Conservation (phyloP, 2,329 filamentous ascomycete species). For the Helminthosporium solani region DNA sequence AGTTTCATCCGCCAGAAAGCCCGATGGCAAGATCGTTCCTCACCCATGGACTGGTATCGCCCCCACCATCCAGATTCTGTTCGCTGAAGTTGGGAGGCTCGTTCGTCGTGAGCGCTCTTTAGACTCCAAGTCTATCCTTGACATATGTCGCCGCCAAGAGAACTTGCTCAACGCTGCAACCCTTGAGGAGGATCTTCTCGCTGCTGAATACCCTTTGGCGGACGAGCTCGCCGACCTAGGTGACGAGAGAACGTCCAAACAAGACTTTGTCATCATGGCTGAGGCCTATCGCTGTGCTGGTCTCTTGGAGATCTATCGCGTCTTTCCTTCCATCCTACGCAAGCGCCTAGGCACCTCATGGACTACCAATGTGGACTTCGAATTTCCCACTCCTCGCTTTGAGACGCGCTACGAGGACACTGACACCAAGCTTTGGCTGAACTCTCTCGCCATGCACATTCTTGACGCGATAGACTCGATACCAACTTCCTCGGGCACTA, state of each 20-base stretch:
- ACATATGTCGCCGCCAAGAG: slow-evolving; percentile 34
- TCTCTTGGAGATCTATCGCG: slow-evolving; percentile 56
- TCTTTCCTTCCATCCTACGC: slow-evolving; percentile 54
- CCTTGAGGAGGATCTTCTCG: slow-evolving; percentile 52
- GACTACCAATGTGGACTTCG: slow-evolving; percentile 27
- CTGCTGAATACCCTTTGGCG: slow-evolving; percentile 48
- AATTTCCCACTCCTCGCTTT: slow-evolving; percentile 36
- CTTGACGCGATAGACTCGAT: slow-evolving; percentile 52
- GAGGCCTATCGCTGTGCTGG: slow-evolving; percentile 56
- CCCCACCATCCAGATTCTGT: slow-evolving; percentile 47
- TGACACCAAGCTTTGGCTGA: slow-evolving; percentile 48
- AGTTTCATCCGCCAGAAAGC: slow-evolving; percentile 24
- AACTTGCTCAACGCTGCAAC: slow-evolving; percentile 41
- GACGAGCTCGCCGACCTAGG: slow-evolving; percentile 53
- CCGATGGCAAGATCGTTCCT: slow-evolving; percentile 42
- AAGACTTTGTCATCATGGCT: slow-evolving; percentile 55
- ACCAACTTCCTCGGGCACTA: slow-evolving; percentile 54
- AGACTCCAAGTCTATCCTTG: slow-evolving; percentile 27
- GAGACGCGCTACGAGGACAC: slow-evolving; percentile 35
- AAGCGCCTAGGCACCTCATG: slow-evolving; percentile 42
- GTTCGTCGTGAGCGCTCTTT: slow-evolving; percentile 42
- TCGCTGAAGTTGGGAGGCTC: slow-evolving; percentile 50
- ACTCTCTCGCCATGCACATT: slow-evolving; percentile 53
- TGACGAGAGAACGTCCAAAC: slow-evolving; percentile 54
- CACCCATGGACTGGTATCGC: slow-evolving; percentile 54